These are phyloP conservation scores for Thraustotheca clavata DNA, from an alignment of 352 stramenopile genomes.

Conservation along the genomic window DNA sequence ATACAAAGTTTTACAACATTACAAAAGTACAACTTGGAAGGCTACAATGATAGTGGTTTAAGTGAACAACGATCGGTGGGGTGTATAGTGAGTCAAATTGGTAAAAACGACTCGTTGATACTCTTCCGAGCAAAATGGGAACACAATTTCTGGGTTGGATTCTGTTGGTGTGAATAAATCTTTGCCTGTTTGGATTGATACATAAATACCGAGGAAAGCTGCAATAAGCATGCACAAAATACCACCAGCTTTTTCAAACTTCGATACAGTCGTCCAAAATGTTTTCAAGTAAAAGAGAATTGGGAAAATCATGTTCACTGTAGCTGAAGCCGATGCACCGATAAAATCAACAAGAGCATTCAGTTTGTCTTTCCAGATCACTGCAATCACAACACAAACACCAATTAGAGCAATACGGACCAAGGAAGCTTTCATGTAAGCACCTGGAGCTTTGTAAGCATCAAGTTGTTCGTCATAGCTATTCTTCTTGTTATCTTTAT, in stretches of 20 bases:
- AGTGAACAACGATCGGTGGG: too few species aligned
- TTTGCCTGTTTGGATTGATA: constrained; percentile 13
- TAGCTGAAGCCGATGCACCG: constrained; percentile 24
- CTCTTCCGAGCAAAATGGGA: constrained; percentile 15
- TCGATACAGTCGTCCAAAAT: constrained; percentile 17
- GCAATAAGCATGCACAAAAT: constrained; percentile 14
- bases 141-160: not conserved
- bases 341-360: constrained; percentile 23
- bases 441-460: not conserved
- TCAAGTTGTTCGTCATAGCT: not conserved
- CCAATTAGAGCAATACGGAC: constrained; percentile 33
- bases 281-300: constrained; percentile 23
- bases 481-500: constrained; percentile 1
- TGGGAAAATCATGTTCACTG: constrained; percentile 21
- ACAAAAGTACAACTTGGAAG: too few species aligned
- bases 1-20: too few species aligned
- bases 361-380: constrained; percentile 34
- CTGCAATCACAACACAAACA: constrained; percentile 35
- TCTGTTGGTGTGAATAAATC: constrained; percentile 8
- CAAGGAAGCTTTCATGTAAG: not conserved
- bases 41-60: too few species aligned
- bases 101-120: constrained; percentile 26
- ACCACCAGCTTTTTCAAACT: constrained; percentile 11
- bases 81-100: constrained; percentile 24
- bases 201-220: constrained; percentile 9